phyloP scores from a whole-genome alignment of 1,284 basidiomycete species.

The Cryptococcus sp. region DNA sequence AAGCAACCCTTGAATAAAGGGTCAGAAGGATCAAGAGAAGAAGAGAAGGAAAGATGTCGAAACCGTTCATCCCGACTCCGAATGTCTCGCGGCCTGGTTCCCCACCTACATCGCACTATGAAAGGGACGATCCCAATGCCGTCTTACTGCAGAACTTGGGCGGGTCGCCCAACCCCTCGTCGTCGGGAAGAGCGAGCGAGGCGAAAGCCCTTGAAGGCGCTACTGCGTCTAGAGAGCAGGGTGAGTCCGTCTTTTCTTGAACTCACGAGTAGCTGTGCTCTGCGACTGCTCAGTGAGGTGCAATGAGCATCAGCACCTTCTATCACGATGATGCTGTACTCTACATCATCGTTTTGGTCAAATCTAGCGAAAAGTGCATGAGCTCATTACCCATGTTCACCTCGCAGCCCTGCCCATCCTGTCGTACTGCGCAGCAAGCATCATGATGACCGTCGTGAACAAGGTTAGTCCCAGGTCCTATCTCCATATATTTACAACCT shows the following conservation, averaged over 20 bases:
- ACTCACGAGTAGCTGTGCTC: no score
- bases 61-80: conserved; percentile 44
- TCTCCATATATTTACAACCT: no score
- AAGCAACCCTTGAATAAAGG: no score
- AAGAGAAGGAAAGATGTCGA: conserved; percentile 29
- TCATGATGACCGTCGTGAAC: conserved; percentile 97
- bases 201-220: not conserved
- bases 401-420: conserved; percentile 62
- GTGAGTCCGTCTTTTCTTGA: no score
- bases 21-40: no score
- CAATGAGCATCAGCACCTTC: no score
- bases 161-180: not conserved
- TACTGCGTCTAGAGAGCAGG: no score
- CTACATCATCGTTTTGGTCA: not conserved
- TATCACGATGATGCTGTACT: no score
- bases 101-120: conserved; percentile 19
- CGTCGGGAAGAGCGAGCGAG: conserved; percentile 9
- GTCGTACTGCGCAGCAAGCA: conserved; percentile 91
- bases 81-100: conserved; percentile 39
- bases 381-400: not conserved
- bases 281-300: no score
- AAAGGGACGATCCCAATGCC: conserved; percentile 11
- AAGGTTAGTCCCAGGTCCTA: conserved; percentile 63
- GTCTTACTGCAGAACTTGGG: conserved; percentile 19
- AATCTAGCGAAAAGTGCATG: not conserved